phyloP scores from a whole-genome alignment of 140 eudicot genomes.

The Ambrosia hybrid region DNA sequence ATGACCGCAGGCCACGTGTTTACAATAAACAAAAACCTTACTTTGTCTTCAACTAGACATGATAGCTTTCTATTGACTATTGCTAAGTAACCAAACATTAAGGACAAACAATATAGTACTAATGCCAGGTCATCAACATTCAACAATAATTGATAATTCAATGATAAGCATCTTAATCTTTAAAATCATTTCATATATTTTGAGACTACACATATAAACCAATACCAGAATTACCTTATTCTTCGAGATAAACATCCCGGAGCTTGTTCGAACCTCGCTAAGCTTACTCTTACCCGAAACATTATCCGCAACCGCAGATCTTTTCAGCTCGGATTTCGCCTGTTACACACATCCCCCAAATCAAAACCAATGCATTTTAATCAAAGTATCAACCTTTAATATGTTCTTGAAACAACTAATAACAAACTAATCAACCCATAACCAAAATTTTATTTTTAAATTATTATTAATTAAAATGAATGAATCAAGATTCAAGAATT shows the following conservation, averaged over 20 bases:
- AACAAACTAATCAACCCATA: background rate
- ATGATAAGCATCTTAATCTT: background rate
- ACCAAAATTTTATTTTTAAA: background rate
- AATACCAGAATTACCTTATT: constrained; percentile 54
- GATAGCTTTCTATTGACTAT: background rate
- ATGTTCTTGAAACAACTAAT: background rate
- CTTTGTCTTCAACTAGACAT: constrained; percentile 9
- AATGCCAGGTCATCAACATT: background rate
- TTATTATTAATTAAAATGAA: background rate
- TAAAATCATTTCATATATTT: background rate
- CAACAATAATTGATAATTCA: background rate
- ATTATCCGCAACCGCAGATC: constrained; percentile 95
- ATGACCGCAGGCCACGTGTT: background rate
- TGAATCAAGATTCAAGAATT: background rate
- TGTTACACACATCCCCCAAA: constrained; percentile 28
- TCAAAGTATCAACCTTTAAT: constrained; percentile 1
- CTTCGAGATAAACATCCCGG: constrained; percentile 86
- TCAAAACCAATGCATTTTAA: constrained; percentile 2
- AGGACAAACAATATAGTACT: background rate
- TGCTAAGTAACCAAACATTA: background rate
- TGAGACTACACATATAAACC: background rate
- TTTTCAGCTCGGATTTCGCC: constrained; percentile 92
- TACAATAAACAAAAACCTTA: background rate
- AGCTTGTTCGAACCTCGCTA: constrained; percentile 95
- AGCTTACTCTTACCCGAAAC: constrained; percentile 78